Percentiles rank a stretch among this genome's conserved stretches.
Evolutionary conservation across 2,329 filamentous ascomycete species (phyloP).

Genomic region (Nemania abortiva): DNA sequence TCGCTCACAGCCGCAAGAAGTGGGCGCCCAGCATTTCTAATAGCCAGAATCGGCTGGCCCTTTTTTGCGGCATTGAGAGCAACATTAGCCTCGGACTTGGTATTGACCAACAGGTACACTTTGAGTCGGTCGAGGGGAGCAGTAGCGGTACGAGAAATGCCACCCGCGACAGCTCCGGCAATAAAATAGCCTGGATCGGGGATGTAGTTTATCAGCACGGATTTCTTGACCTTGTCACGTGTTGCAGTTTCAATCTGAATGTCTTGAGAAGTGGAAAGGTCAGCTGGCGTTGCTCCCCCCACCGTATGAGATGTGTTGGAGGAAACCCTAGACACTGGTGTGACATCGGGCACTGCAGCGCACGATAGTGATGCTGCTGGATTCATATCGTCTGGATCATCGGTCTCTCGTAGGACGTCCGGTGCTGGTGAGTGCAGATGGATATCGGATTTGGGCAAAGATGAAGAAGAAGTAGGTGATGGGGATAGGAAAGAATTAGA

Average conservation of each 20-base stretch:
- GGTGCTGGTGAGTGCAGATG: constrained; percentile 29
- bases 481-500: constrained; percentile 37
- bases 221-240: constrained; percentile 57
- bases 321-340: constrained; percentile 29
- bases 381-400: constrained; percentile 41
- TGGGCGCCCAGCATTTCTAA: constrained; percentile 75
- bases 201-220: constrained; percentile 74
- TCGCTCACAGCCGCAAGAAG: constrained; percentile 80
- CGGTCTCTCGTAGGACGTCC: constrained; percentile 33
- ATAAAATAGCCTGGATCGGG: constrained; percentile 97
- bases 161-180: constrained; percentile 93
- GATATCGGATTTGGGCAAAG: constrained; percentile 37
- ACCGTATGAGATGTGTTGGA: constrained; percentile 38
- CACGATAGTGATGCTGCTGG: constrained; percentile 37
- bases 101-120: constrained; percentile 96
- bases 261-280: constrained; percentile 44
- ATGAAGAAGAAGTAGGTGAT: constrained; percentile 34
- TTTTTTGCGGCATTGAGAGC: constrained; percentile 76
- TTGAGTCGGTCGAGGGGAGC: constrained; percentile 97
- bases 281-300: constrained; percentile 39
- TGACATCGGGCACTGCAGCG: constrained; percentile 31
- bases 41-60: constrained; percentile 73
- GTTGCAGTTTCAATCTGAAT: constrained; percentile 50
- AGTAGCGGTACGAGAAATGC: constrained; percentile 93
- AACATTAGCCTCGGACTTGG: constrained; percentile 67